Evolutionary conservation across 2,329 filamentous ascomycete species (phyloP).

Genomic region (Thielaviopsis euricoi): DNA sequence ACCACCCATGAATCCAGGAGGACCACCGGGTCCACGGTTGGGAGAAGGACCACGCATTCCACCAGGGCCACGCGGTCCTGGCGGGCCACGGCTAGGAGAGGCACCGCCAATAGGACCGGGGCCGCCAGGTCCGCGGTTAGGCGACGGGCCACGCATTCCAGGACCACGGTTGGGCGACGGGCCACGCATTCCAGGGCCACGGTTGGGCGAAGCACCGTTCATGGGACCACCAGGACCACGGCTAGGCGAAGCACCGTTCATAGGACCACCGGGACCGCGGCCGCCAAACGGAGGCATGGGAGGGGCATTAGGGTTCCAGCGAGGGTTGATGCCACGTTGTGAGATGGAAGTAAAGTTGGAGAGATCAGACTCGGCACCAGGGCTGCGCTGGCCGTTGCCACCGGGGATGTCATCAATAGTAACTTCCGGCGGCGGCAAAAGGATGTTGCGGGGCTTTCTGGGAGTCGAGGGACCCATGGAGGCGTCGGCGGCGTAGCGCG

Average conservation of each 20-base stretch:
- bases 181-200: background rate
- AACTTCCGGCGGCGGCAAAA: slow-evolving; percentile 19
- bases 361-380: slow-evolving; percentile 53
- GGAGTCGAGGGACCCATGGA: slow-evolving; percentile 13
- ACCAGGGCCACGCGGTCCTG: too few relatives aligned
- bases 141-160: background rate
- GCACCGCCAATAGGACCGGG: background rate
- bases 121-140: background rate
- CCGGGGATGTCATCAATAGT: slow-evolving; percentile 47
- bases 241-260: background rate
- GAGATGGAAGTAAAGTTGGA: slow-evolving; percentile 84
- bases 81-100: background rate
- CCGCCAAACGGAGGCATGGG: slow-evolving; percentile 19
- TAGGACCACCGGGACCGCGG: slow-evolving; percentile 24
- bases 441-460: background rate
- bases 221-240: background rate
- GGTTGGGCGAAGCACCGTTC: background rate
- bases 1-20: slow-evolving; percentile 14
- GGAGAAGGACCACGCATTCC: background rate
- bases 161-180: background rate
- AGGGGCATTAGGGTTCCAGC: slow-evolving; percentile 50
- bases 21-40: slow-evolving; percentile 22
- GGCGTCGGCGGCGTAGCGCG: slow-evolving; percentile 48
- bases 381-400: slow-evolving; percentile 44
- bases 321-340: slow-evolving; percentile 74